Percentiles rank a stretch among this genome's conserved stretches.
These are phyloP conservation scores for Auricularia sp. DNA, from an alignment of 768 basidiomycete species.

Conservation along the genomic window DNA sequence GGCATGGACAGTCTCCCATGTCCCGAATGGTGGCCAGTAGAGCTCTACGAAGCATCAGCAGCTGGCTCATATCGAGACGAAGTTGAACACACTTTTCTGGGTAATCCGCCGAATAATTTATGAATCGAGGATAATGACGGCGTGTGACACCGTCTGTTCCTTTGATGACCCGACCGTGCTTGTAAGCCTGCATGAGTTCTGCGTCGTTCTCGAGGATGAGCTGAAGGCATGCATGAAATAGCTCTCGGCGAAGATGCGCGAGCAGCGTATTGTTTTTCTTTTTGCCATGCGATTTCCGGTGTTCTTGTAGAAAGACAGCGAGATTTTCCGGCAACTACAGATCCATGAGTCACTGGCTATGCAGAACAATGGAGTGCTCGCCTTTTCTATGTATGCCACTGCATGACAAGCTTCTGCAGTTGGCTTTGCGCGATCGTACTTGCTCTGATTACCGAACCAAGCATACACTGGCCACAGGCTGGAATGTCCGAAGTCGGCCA, in stretches of 20 bases:
- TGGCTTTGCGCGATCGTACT: conserved; percentile 26
- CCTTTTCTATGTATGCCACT: conserved; percentile 28
- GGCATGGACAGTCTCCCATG: conserved; percentile 31
- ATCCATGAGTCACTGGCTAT: background rate
- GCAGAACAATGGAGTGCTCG: background rate
- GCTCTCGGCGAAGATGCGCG: conserved; percentile 15
- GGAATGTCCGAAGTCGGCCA: conserved; percentile 24
- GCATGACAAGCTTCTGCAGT: conserved; percentile 27
- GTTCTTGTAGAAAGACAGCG: background rate
- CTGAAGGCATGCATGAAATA: conserved; percentile 22
- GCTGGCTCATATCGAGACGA: background rate
- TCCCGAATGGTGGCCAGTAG: conserved; percentile 29
- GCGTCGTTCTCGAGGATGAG: conserved; percentile 16
- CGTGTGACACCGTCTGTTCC: conserved; percentile 20
- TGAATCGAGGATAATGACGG: conserved; percentile 17
- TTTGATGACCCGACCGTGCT: conserved; percentile 17
- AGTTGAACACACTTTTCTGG: conserved; percentile 26
- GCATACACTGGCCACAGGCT: conserved; percentile 28
- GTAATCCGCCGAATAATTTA: conserved; percentile 26
- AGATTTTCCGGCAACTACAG: background rate
- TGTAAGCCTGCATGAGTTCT: conserved; percentile 17
- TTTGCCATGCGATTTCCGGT: background rate
- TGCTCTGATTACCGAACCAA: conserved; percentile 31
- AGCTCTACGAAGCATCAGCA: conserved; percentile 16
- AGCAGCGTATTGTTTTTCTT: conserved; percentile 10